phyloP scores from a whole-genome alignment of 345 rosid species.

The Gossypium raimondii region DNA sequence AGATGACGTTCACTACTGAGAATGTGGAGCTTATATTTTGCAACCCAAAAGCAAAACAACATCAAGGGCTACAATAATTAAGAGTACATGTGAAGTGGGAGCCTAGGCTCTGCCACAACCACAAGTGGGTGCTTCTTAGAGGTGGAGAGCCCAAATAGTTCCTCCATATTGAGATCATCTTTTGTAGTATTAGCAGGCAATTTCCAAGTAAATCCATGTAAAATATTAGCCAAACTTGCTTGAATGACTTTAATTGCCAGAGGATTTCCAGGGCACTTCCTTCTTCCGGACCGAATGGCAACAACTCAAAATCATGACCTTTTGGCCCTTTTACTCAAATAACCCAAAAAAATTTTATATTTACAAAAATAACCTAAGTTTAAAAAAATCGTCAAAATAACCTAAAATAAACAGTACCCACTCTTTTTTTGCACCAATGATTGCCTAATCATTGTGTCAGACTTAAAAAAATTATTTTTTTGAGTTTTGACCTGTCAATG shows the following conservation, averaged over 20 bases:
- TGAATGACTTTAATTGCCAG: slow-evolving; percentile 56
- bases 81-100: slow-evolving; percentile 30
- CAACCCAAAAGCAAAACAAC: too few species aligned
- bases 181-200: slow-evolving; percentile 27
- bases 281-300: slow-evolving; percentile 64
- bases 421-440: too few species aligned
- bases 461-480: too few species aligned
- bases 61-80: neutral
- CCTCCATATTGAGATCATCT: slow-evolving; percentile 53
- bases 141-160: slow-evolving; percentile 54
- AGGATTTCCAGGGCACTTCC: slow-evolving; percentile 70
- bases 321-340: too few species aligned
- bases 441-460: too few species aligned
- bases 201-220: slow-evolving; percentile 61
- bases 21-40: too few species aligned
- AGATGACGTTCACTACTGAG: too few species aligned
- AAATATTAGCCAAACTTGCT: slow-evolving; percentile 44
- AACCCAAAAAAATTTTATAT: too few species aligned
- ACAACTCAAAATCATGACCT: slow-evolving; percentile 54
- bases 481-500: too few species aligned
- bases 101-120: slow-evolving; percentile 38
- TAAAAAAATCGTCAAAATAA: too few species aligned
- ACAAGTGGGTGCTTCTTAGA: slow-evolving; percentile 45
- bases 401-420: too few species aligned
- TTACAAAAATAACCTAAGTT: too few species aligned